Conservation (phyloP, 768 basidiomycete genomes). For the Boletus barrowsii region DNA sequence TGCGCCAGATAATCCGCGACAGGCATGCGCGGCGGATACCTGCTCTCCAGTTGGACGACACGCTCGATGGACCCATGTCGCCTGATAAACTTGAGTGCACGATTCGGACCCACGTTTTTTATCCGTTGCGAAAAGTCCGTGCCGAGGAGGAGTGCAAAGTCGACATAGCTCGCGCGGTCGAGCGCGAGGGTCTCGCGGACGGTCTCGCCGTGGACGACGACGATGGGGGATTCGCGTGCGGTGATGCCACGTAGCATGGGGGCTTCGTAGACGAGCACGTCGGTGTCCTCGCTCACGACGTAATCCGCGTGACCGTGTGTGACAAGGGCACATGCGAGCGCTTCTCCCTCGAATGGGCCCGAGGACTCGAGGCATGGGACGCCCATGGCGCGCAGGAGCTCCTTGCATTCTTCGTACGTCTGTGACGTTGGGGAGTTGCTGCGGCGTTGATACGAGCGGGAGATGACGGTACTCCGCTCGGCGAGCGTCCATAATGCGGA, state of each 20-base stretch:
- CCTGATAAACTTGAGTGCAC: slow-evolving; percentile 74
- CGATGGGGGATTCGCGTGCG: slow-evolving; percentile 53
- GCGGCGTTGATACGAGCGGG: slow-evolving; percentile 63
- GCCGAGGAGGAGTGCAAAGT: slow-evolving; percentile 84
- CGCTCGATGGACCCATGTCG: slow-evolving; percentile 71
- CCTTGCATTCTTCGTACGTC: slow-evolving; percentile 70
- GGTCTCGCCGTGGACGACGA: slow-evolving; percentile 59
- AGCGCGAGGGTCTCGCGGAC: slow-evolving; percentile 60
- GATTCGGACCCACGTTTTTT: slow-evolving; percentile 72
- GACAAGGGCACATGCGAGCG: slow-evolving; percentile 76
- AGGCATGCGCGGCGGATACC: slow-evolving; percentile 49
- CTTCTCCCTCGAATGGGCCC: slow-evolving; percentile 81
- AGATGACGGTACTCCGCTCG: slow-evolving; percentile 53
- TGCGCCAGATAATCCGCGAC: slow-evolving; percentile 58
- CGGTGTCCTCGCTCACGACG: slow-evolving; percentile 90
- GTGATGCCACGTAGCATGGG: slow-evolving; percentile 80
- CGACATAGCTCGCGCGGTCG: slow-evolving; percentile 58
- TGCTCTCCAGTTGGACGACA: slow-evolving; percentile 51
- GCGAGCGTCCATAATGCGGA: slow-evolving; percentile 35
- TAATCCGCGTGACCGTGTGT: slow-evolving; percentile 75
- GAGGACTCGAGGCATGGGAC: slow-evolving; percentile 68
- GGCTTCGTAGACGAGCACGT: slow-evolving; percentile 79
- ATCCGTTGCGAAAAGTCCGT: slow-evolving; percentile 90
- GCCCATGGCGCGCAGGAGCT: slow-evolving; percentile 77
- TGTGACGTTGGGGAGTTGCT: slow-evolving; percentile 55